phyloP scores from a whole-genome alignment of 2,329 filamentous ascomycete species.

The Aaosphaeria arxii region DNA sequence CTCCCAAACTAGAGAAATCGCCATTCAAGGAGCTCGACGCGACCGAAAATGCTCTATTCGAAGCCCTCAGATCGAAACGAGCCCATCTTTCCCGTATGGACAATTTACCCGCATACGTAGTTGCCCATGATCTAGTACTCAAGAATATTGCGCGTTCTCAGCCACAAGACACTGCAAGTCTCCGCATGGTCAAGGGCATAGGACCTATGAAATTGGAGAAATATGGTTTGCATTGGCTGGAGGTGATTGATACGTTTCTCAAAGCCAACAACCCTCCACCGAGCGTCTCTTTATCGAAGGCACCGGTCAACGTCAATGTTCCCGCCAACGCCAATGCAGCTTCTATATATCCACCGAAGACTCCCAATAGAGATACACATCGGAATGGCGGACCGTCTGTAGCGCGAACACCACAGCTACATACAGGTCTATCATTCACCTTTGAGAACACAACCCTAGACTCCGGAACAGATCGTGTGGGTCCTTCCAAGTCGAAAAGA shows the following conservation, averaged over 20 bases:
- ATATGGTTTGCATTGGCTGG: conserved; percentile 27
- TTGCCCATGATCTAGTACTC: conserved; percentile 23
- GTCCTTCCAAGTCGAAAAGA: too few relatives aligned
- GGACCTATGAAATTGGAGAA: conserved; percentile 12
- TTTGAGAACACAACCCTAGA: conserved; percentile 21
- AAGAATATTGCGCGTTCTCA: conserved; percentile 17
- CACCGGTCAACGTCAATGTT: neutral
- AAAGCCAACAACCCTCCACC: neutral
- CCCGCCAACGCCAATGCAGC: too few relatives aligned
- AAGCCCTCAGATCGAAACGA: conserved; percentile 6
- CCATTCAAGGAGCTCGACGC: too few relatives aligned
- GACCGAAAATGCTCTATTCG: too few relatives aligned
- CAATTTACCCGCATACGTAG: conserved; percentile 6
- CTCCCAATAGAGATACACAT: too few relatives aligned
- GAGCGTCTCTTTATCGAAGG: too few relatives aligned
- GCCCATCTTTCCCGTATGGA: conserved; percentile 11
- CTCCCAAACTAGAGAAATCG: too few relatives aligned
- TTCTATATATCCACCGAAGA: neutral
- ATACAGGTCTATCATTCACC: conserved; percentile 16
- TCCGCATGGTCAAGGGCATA: conserved; percentile 25
- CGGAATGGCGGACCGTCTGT: neutral
- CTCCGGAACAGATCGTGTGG: too few relatives aligned
- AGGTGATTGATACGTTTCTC: conserved; percentile 17
- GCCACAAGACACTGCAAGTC: conserved; percentile 12
- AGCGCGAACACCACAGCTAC: conserved; percentile 8